Evolutionary conservation across 1,139 yeast species (phyloP), one percentile per base, ranked within the genome.

Genomic region (Oligophagozyma castellii): DNA sequence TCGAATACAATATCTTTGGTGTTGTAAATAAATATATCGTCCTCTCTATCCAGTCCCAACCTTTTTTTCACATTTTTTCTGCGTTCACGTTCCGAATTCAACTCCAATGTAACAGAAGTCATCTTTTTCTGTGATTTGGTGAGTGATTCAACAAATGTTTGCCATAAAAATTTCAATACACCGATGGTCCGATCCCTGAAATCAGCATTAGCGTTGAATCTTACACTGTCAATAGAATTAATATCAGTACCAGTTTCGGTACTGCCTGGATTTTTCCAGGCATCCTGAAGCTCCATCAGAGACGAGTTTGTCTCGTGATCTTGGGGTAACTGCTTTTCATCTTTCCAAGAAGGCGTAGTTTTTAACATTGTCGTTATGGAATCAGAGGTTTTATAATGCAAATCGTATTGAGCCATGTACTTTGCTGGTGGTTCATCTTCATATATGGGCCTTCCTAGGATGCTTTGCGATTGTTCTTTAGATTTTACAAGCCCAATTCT

Each of bases 381-480:
- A 16, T 13, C 5, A 10, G 4, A 11, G 7, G n/a, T 13, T 11
- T 24, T 12, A 8, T 12, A 14, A 14, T 13, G 22, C 14, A 13
- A 19, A 4, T 51, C 45, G 30, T 51, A 49, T 14, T 37, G 43
- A 1, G 54, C 55, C 30, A 49, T 41, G 19, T 39, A 42, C 24
- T 43, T 41, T 28, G 38, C 39, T 28, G 39, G 38, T 25, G 45
- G 48, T 30, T 51, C 55, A 35, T 79, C 92, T 37, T 77, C 89
- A 47, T 73, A 78, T 27, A 78, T 68, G 21, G 75, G 70, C 37
- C 94, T 59, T 0, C 95, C 95, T 29, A 83, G 55, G 2, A 83
- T 72, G 2, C 94, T 93, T 34, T 72, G 75, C 30, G 74, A 73
- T 42, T 81, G 93, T 36, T 68, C 68, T n/a, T 63, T 63, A 40